phyloP scores from a whole-genome alignment of 768 basidiomycete species.

The Rhizopogon rudus region DNA sequence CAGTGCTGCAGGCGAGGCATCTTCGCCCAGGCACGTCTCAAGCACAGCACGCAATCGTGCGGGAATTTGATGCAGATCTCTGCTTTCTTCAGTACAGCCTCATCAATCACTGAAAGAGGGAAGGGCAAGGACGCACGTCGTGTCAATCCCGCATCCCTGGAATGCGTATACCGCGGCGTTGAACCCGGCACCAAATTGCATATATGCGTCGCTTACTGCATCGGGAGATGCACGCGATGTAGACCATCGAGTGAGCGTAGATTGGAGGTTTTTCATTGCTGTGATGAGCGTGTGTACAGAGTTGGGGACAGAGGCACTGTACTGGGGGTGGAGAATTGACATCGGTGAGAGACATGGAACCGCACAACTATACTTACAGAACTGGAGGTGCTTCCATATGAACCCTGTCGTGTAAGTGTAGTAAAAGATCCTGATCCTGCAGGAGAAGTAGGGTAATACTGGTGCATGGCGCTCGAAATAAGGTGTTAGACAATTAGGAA shows the following conservation, averaged over 20 bases:
- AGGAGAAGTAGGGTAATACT: constrained; percentile 7
- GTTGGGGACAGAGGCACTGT: constrained; percentile 43
- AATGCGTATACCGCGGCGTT: constrained; percentile 78
- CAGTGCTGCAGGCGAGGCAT: constrained; percentile 28
- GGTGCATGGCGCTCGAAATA: constrained; percentile 1
- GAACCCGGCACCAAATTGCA: constrained; percentile 86
- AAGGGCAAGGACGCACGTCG: constrained; percentile 54
- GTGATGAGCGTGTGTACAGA: constrained; percentile 67
- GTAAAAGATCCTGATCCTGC: constrained; percentile 1
- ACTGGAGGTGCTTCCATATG: not conserved
- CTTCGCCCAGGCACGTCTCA: constrained; percentile 41
- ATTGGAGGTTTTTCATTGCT: constrained; percentile 80
- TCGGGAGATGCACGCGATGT: constrained; percentile 49
- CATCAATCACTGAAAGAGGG: not conserved
- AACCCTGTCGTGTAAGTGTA: not conserved
- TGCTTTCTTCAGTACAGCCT: constrained; percentile 9
- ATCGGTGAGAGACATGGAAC: not conserved
- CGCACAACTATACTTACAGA: not conserved
- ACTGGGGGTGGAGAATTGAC: not conserved
- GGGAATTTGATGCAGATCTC: constrained; percentile 37
- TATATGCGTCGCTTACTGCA: constrained; percentile 86
- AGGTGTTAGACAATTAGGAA: not conserved
- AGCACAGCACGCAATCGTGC: constrained; percentile 33
- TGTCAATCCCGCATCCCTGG: constrained; percentile 62
- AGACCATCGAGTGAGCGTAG: constrained; percentile 68